Base-by-base conservation (phyloP, 768 basidiomycete genomes). In the Clavaria fumosa region DNA sequence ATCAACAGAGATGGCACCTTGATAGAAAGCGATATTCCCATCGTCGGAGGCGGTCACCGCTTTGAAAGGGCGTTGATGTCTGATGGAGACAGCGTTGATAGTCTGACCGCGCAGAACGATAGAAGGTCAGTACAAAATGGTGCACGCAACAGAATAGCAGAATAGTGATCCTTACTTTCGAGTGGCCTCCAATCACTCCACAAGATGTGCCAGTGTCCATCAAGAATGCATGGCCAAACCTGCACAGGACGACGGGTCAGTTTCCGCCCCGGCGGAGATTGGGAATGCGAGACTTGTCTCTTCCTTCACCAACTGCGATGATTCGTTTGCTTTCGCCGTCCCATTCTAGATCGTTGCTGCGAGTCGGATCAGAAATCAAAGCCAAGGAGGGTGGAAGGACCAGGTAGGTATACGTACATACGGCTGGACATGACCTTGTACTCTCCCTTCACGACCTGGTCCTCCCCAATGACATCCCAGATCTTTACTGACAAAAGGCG, bases 271-370 rank as follows among this genome's bases (percentile, higher is more conserved):
- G n/a, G 20, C 22, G 6, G 7, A 3, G 11, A 12, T 23, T 12
- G 34, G 21, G 20, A 11, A 22, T 4, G 4, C 53, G 61, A 39
- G 23, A 89, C 86, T 81, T 86, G 50, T 90, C 91, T 42, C 76
- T 69, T 23, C 90, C 90, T 45, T 93, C 86, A 37, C 93, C 93
- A 9, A 85, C 91, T 5, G 80, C 85, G 34, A 96, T 82, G 40
- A 97, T 81, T n/a, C 93, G 71, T 54, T 95, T 93, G 51, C 82
- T 86, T 56, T 96, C 93, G 1, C 82, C 83, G 50, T 96, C 93
- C 93, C 93, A 97, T 7, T 79, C 80, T 15, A 97, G 70, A 58
- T 96, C 93, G 47, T 90, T 90, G 46, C 90, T 88, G 46, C 11
- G 39, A 7, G 12, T 31, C 27, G 28, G 37, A 24, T 26, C 38